phyloP scores from a whole-genome alignment of 768 basidiomycete genomes.

The Boletus rex-veris region DNA sequence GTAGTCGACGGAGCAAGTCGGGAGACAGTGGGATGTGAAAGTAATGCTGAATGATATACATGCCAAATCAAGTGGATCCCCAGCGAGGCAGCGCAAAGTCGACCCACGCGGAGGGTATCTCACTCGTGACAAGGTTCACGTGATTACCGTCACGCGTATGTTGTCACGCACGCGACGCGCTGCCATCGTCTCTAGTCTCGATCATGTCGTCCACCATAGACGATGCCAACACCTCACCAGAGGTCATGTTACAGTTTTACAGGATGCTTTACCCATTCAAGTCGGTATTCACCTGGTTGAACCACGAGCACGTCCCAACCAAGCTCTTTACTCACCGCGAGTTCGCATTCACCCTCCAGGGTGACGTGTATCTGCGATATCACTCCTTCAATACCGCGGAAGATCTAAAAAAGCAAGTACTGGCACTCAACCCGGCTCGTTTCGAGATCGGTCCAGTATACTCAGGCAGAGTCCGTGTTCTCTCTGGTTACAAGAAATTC shows the following conservation, averaged over 20 bases:
- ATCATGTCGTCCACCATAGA: conserved; percentile 14
- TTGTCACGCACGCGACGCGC: conserved; percentile 12
- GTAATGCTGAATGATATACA: background rate
- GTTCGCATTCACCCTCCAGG: conserved; percentile 89
- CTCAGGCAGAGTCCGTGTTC: conserved; percentile 66
- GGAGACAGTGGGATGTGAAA: background rate
- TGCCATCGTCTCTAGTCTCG: too few species aligned
- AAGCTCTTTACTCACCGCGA: conserved; percentile 90
- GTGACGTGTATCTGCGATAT: conserved; percentile 92
- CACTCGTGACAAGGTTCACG: background rate
- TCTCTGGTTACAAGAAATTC: background rate
- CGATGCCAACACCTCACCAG: conserved; percentile 41
- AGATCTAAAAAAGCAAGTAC: conserved; percentile 88
- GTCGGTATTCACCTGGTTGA: conserved; percentile 91
- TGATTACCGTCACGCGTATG: conserved; percentile 18
- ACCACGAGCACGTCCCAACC: conserved; percentile 79
- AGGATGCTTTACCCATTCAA: conserved; percentile 91
- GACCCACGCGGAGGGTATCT: too few species aligned
- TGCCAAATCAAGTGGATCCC: background rate
- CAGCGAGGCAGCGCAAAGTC: background rate
- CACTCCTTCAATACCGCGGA: conserved; percentile 83
- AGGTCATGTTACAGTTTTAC: conserved; percentile 80
- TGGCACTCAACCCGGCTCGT: conserved; percentile 80
- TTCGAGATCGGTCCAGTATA: conserved; percentile 98
- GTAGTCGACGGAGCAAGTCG: conserved; percentile 14